Base-by-base conservation (phyloP, 345 rosid species). In the Syzygium jambos region DNA sequence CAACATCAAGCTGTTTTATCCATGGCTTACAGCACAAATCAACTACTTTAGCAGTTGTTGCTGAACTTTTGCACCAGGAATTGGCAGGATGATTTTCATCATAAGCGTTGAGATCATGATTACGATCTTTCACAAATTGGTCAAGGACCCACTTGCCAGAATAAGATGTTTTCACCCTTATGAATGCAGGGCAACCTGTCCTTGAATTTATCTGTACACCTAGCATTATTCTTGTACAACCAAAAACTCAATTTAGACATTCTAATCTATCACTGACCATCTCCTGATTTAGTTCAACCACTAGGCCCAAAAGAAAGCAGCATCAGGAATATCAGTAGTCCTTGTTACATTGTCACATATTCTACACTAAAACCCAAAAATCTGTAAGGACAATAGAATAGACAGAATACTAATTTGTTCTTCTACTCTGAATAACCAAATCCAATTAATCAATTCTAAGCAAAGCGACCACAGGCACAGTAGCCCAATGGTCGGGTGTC, bases 141-240 rank as follows among this genome's bases (percentile, higher is more conserved):
- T 96, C 99, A 85, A 97, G 89, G 87, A 94, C 91, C 98, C 99
- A 97, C 89, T 97, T 97, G 84, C 99, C 98, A 0, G 96, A 92
- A 91, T 94, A 96, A 29, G 93, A 87, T 86, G 90, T 93, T 87
- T 93, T 97, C 30, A 97, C 99, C 56, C 99, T 93, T 29, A 97
- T 91, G 83, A 95, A 97, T 16, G 98, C 98, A 2, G 98, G 93
- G 89, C 99, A 97, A 5, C 99, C 99, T 0, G 94, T 92, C 91
- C 99, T 94, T 6, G 98, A 96, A 89, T n/a, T n/a, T n/a, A n/a
- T n/a, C n/a, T n/a, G n/a, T 56, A 56, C 13, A 22, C 12, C 61
- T 56, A 56, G 61, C 61, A 56, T 56, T 56, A 23, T 56, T 56
- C n/a, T 23, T 56, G 9, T 23, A 23, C 13, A 56, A 11, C n/a